Base-by-base conservation (phyloP, 2,329 filamentous ascomycete species). In the Fragosphaeria purpurea region DNA sequence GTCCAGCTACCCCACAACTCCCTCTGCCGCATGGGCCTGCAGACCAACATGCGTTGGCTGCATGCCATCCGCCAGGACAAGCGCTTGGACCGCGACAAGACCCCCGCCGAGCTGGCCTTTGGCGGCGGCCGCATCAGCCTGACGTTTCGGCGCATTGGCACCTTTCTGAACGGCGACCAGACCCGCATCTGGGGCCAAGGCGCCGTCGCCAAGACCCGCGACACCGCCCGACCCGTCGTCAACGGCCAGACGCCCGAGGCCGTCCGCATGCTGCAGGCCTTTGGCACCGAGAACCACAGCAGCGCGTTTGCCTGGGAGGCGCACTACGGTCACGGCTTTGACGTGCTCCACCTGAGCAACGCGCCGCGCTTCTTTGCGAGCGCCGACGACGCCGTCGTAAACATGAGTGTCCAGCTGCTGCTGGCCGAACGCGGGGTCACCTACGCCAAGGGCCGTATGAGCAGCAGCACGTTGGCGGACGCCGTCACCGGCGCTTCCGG, bases 21-120 rank as follows among this genome's bases (percentile, higher is more conserved):
- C 1, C 79, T 96, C 56, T 89, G 90, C 61, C 76, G 85, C 44
- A 83, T 97, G 65, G 90, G 90, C 4, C 72, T 88, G 13, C 64
- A 72, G 40, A 95, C 89, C 1, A 98, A 98, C 62, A 80, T 77
- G 68, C 77, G 81, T 58, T 97, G 90, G 88, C 76, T 96, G 9
- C 93, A 98, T 68, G 83, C 83, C n/a, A 96, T 98, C 63, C 83
- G 85, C 46, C 81, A 86, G 42, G 93, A 98, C 67, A 94, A 90
- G 63, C 80, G 93, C 32, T 70, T 77, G 1, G 67, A 72, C 1
- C 67, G 71, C 1, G 85, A 90, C 56, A 90, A 91, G 65, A 74
- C 77, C 0, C 58, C 71, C 0, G 77, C 78, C 6, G 91, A 97
- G 63, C 75, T 82, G 41, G 85, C 86, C 0, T 88, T 79, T 60